Conservation (phyloP, 164 flowering plant genomes). For the grape (Vitis vinifera) region ASM3070453v1 NC_081805.1:19797501-19798000, state of each 20-base stretch:
- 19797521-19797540: background rate
- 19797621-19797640: constrained; percentile 64
- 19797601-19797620: constrained; percentile 63
- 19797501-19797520: background rate
- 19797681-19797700: constrained; percentile 13
- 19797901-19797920: constrained; percentile 11
- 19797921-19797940: background rate
- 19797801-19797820: constrained; percentile 47
- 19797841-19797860: constrained; percentile 80
- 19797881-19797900: constrained; percentile 68
- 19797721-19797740: background rate
- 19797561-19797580: background rate
- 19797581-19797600: constrained; percentile 39
- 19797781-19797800: constrained; percentile 50
- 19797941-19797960: background rate
- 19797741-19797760: background rate
- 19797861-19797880: constrained; percentile 69
- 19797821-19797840: constrained; percentile 55
- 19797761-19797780: constrained; percentile 22
- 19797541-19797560: background rate
- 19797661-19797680: constrained; percentile 1
- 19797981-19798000: constrained; percentile 73
- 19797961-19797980: constrained; percentile 60
- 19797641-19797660: constrained; percentile 6
- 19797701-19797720: background rate